Conservation (phyloP, 2,329 filamentous ascomycete species). For the Aspergillus novoparasiticus region DNA sequence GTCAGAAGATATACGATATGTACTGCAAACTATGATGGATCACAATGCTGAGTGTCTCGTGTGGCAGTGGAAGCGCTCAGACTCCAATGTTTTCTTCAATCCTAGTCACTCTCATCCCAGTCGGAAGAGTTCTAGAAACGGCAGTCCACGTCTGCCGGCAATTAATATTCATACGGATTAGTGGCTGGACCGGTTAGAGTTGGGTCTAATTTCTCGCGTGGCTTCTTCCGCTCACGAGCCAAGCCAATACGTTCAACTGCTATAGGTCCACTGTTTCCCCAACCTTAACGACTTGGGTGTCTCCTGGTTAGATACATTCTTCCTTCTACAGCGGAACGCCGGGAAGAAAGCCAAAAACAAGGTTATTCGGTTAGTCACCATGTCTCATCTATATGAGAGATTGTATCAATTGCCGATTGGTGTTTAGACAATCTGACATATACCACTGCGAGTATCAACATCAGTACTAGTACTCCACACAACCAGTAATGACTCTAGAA, state of each 20-base stretch:
- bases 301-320: neutral
- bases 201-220: neutral
- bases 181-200: neutral
- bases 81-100: no score
- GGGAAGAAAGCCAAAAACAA: neutral
- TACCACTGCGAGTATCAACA: neutral
- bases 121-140: neutral
- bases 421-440: neutral
- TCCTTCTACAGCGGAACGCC: neutral
- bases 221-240: neutral
- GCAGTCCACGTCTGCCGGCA: neutral
- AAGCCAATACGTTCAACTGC: neutral
- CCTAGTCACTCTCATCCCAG: neutral
- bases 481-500: neutral
- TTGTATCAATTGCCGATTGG: neutral
- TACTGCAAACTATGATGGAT: neutral
- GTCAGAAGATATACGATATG: neutral
- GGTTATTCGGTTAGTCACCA: neutral
- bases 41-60: neutral
- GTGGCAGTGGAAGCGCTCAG: neutral
- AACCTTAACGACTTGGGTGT: conserved; percentile 1
- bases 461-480: neutral
- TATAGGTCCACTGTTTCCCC: conserved; percentile 1
- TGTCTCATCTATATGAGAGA: neutral
- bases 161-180: neutral